Evolutionary conservation across 306 rosid species (phyloP), one percentile per base, ranked within the genome.

Genomic region (Delonix regia): DNA sequence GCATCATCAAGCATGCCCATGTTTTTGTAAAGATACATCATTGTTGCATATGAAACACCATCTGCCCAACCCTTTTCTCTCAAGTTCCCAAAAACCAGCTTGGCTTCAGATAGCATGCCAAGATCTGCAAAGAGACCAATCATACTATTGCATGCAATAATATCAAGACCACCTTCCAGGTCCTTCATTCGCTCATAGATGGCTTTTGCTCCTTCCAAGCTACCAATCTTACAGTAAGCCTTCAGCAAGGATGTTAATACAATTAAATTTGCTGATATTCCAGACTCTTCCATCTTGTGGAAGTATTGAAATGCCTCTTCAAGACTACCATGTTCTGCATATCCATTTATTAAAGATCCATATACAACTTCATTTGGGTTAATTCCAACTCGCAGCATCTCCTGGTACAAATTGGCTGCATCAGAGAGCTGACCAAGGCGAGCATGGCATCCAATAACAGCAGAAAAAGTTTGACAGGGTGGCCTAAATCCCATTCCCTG

Each of bases 281-380:
- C 96, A 4, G 88, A 88, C 70, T 88, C 83, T 81, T 93, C 87
- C 97, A 95, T 91, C 75, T 53, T 77, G 56, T 70, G 80, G 69
- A 86, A 81, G 82, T 85, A 93, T 66, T 83, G 28, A 36, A 89
- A 86, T 61, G 97, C 94, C 80, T 88, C 96, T 47, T 89, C 94
- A 65, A 86, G 88, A 70, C 68, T 88, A 68, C 98, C 94, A 74
- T 75, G 64, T 79, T 95, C 98, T n/a, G 92, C 96, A 87, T 87
- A 95, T 57, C 98, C 99, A 72, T 95, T 86, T 73, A 95, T 86
- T 56, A 95, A 78, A 82, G 95, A 84, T 24, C 99, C 99, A 82
- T 83, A 95, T 36, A 95, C 91, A 65, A 89, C 71, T 84, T 88
- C 94, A 77, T 93, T 91, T 16, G 98, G 93, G 80, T 88, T 82